Evolutionary conservation across 2,329 filamentous ascomycete species (phyloP).

Genomic region (Bimuria novae-zelandiae): DNA sequence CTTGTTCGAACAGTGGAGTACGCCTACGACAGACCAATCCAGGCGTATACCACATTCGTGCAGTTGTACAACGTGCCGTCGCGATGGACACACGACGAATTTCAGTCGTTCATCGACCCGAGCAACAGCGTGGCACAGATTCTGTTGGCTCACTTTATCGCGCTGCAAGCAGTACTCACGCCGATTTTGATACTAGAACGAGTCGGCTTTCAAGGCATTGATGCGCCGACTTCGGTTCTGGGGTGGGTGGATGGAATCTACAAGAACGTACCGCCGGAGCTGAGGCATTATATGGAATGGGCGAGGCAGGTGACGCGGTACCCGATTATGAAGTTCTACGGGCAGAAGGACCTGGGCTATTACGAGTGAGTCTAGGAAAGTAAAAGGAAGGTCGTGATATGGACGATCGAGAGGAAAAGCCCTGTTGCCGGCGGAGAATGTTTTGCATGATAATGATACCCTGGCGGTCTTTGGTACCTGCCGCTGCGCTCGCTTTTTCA

Average conservation of each 20-base stretch:
- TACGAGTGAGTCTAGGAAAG: constrained; percentile 12
- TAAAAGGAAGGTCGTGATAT: not conserved
- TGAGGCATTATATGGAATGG: constrained; percentile 38
- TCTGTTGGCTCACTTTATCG: constrained; percentile 54
- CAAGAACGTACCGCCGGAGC: constrained; percentile 25
- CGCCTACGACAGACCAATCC: constrained; percentile 36
- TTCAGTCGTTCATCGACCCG: constrained; percentile 51
- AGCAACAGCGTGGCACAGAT: constrained; percentile 50
- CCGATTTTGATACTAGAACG: constrained; percentile 46
- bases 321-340: constrained; percentile 33
- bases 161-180: constrained; percentile 51
- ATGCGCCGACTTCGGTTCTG: constrained; percentile 37
- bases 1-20: constrained; percentile 31
- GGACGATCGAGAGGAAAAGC: not conserved
- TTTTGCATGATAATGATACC: constrained; percentile 15
- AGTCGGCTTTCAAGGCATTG: constrained; percentile 39
- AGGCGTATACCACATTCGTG: constrained; percentile 50
- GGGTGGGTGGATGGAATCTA: constrained; percentile 43
- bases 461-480: constrained; percentile 9
- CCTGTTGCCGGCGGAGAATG: not conserved
- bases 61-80: constrained; percentile 49
- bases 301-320: constrained; percentile 35
- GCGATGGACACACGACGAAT: constrained; percentile 46
- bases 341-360: constrained; percentile 26
- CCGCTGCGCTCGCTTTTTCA: constrained; percentile 14